Conservation (phyloP, 257 asterid species). For the Osmanthus fragrans region DNA sequence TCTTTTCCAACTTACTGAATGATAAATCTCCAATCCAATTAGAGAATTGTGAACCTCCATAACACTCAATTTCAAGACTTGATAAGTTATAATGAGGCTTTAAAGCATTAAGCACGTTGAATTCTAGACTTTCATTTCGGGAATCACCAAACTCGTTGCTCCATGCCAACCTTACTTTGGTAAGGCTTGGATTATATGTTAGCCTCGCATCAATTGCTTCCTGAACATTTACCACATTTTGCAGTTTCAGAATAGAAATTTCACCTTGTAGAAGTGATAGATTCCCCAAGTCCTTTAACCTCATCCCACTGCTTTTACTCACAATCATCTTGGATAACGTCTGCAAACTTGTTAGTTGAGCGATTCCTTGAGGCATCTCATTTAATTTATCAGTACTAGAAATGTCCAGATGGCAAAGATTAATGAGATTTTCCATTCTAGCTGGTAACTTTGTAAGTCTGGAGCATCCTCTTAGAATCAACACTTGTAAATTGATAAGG, state of each 20-base stretch:
- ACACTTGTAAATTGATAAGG: slow-evolving; percentile 22
- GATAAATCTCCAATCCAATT: slow-evolving; percentile 17
- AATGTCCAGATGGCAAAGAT: slow-evolving; percentile 28
- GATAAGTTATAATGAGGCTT: slow-evolving; percentile 11
- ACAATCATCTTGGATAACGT: slow-evolving; percentile 20
- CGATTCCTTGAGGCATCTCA: slow-evolving; percentile 17
- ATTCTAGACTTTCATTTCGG: slow-evolving; percentile 16
- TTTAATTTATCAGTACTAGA: slow-evolving; percentile 14
- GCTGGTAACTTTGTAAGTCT: slow-evolving; percentile 11
- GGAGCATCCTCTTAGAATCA: slow-evolving; percentile 6
- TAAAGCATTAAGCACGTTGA: slow-evolving; percentile 16
- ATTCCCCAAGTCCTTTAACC: not conserved
- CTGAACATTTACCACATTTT: slow-evolving; percentile 12
- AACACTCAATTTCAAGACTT: slow-evolving; percentile 5
- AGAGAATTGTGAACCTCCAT: slow-evolving; percentile 16
- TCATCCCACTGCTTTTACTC: slow-evolving; percentile 17
- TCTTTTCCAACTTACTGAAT: slow-evolving; percentile 10
- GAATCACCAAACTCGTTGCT: slow-evolving; percentile 11
- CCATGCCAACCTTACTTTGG: slow-evolving; percentile 13
- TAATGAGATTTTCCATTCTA: slow-evolving; percentile 2
- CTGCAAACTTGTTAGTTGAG: slow-evolving; percentile 16
- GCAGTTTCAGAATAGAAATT: slow-evolving; percentile 12
- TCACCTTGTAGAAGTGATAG: slow-evolving; percentile 6
- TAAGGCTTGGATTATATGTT: slow-evolving; percentile 2
- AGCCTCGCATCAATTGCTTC: slow-evolving; percentile 25